A percentile compares a stretch with the other conserved stretches of the same genome.
These are phyloP conservation scores for Heliamphora pulchella DNA, from an alignment of 179 eudicot genomes.

Conservation along the genomic window DNA sequence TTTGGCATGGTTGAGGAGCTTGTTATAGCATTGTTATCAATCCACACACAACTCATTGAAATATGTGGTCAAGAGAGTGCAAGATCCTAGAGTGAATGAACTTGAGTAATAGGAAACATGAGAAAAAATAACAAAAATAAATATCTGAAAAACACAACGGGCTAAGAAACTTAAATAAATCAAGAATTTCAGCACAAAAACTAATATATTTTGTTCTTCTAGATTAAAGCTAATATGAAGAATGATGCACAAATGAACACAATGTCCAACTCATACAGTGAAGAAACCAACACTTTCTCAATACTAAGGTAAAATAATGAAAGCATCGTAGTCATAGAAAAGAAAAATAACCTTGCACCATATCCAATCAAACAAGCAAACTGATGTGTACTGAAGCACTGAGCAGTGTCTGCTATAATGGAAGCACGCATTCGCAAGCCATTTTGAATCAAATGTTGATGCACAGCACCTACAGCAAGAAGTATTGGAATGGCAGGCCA, in stretches of 20 bases:
- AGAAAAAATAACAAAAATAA: background rate
- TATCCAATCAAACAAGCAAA: slow-evolving; percentile 98
- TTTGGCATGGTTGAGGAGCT: background rate
- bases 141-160: background rate
- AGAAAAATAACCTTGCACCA: slow-evolving; percentile 79
- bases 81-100: background rate
- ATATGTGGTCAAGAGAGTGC: background rate
- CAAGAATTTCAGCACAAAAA: background rate
- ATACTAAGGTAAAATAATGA: slow-evolving; percentile 4
- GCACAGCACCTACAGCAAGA: slow-evolving; percentile 99
- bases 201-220: background rate
- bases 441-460: slow-evolving; percentile 96
- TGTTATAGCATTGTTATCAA: background rate
- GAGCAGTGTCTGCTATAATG: slow-evolving; percentile 96
- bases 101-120: background rate
- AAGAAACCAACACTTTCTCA: background rate
- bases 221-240: background rate
- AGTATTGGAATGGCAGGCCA: slow-evolving; percentile 98
- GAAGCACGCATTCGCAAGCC: slow-evolving; percentile 95
- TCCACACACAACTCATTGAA: background rate
- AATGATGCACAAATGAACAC: background rate
- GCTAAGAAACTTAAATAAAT: background rate
- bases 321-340: slow-evolving; percentile 8
- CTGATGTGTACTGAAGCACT: slow-evolving; percentile 99
- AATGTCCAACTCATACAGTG: background rate